A percentile compares a stretch with the other conserved stretches of the same genome.
Evolutionary conservation across 306 rosid genomes (phyloP).

Genomic region (Amphicarpaea edgeworthii): DNA sequence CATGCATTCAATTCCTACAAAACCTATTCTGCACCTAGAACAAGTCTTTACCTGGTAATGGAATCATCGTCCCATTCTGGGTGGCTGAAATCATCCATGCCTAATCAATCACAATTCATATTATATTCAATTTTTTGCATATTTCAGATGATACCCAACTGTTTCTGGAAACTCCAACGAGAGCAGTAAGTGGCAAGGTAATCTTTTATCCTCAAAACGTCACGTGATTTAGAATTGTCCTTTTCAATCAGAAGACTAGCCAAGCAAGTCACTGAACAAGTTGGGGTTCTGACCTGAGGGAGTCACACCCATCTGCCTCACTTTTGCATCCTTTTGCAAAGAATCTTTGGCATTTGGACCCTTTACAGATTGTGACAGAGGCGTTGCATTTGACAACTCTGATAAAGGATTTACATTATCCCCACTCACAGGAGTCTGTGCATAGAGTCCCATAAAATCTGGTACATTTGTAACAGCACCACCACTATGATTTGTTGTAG

Average conservation of each 20-base stretch:
- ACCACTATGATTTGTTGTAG: slow-evolving; percentile 47
- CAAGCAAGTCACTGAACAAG: slow-evolving; percentile 76
- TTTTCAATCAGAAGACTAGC: slow-evolving; percentile 50
- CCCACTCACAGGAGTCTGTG: slow-evolving; percentile 52
- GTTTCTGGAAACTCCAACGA: slow-evolving; percentile 34
- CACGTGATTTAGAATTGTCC: slow-evolving; percentile 24
- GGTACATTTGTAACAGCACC: slow-evolving; percentile 54
- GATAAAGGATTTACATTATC: slow-evolving; percentile 58
- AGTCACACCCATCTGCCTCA: slow-evolving; percentile 87
- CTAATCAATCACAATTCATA: too few species aligned
- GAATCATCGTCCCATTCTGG: too few species aligned
- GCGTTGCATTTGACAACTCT: slow-evolving; percentile 48
- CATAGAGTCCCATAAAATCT: slow-evolving; percentile 60
- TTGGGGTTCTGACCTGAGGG: slow-evolving; percentile 81
- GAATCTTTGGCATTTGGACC: slow-evolving; percentile 66
- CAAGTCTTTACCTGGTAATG: slow-evolving; percentile 12
- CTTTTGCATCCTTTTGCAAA: slow-evolving; percentile 81
- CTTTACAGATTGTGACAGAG: slow-evolving; percentile 55
- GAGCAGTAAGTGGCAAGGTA: slow-evolving; percentile 26
- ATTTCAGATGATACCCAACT: slow-evolving; percentile 44
- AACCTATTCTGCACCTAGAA: slow-evolving; percentile 33
- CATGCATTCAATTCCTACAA: slow-evolving; percentile 25
- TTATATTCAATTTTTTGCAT: background rate
- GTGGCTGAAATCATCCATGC: too few species aligned
- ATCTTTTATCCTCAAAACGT: slow-evolving; percentile 40